These are phyloP conservation scores for Cercospora canescens DNA, from an alignment of 2,329 filamentous ascomycete species.

Conservation along the genomic window DNA sequence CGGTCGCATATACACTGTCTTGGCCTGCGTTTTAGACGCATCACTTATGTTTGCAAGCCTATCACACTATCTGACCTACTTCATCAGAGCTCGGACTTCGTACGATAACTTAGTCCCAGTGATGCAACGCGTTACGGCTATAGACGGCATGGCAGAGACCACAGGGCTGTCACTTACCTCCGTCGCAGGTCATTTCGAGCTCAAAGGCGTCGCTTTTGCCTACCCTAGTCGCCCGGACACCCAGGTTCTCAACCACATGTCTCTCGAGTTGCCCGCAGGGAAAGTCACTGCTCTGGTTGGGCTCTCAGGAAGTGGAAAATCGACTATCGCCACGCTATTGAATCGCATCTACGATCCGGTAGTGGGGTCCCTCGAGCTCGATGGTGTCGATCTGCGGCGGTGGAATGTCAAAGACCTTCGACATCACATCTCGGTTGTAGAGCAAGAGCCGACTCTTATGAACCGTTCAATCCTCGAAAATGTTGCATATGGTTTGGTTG, in stretches of 20 bases:
- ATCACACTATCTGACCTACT: slow-evolving; percentile 4
- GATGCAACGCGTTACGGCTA: not conserved
- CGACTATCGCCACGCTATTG: slow-evolving; percentile 45
- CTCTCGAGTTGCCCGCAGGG: not conserved
- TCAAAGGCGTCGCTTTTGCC: slow-evolving; percentile 42
- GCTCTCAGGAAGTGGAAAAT: slow-evolving; percentile 50
- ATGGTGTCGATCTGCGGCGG: slow-evolving; percentile 7
- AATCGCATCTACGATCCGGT: not conserved
- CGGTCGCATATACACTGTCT: slow-evolving; percentile 31
- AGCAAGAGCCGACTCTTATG: slow-evolving; percentile 54
- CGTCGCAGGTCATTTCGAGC: slow-evolving; percentile 28
- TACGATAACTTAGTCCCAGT: slow-evolving; percentile 1
- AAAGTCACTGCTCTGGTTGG: slow-evolving; percentile 48
- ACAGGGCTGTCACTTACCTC: not conserved
- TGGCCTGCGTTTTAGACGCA: slow-evolving; percentile 2
- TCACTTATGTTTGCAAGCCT: slow-evolving; percentile 4
- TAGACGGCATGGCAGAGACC: not conserved
- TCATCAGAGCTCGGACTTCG: slow-evolving; percentile 2
- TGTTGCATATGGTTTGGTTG: slow-evolving; percentile 47
- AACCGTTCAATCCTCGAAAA: slow-evolving; percentile 56
- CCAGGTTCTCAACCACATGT: not conserved
- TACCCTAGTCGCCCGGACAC: not conserved
- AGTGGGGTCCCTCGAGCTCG: not conserved
- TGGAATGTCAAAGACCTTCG: slow-evolving; percentile 21
- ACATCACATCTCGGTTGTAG: slow-evolving; percentile 40